Evolutionary conservation across 371 early-diverging fungal genomes (phyloP), one percentile per base, ranked within the genome.

Genomic region (Nematocida sp.): DNA sequence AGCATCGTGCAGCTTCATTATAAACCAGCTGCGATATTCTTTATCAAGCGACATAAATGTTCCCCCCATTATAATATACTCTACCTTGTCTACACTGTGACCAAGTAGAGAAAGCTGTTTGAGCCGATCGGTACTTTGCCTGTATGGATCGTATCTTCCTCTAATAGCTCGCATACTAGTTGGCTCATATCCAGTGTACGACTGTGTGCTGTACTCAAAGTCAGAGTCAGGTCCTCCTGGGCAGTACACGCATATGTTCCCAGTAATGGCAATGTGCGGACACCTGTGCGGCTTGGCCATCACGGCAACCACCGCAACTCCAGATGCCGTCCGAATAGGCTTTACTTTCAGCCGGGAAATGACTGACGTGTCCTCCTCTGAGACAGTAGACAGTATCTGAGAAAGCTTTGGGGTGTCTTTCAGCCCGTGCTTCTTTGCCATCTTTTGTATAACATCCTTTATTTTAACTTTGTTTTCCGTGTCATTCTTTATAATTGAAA

Each of bases 201-300:
- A 94, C 86, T 99, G 99, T 40, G 99, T 98, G 50, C 96, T 95
- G 88, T 99, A 99, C 88, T 99, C 99, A 87, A 99, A 99, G 87
- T 98, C 98, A 3, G 96, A 95, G 87, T 99, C 99, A 11, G 98
- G 98, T 0, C 99, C 99, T 66, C 99, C 99, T 39, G 99, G 98
- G 85, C 99, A 97, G 88, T 98, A 95, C 6, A 87, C 96, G 86
- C 99, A 99, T 78, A 99, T 95, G 86, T 99, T 97, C 78, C 97
- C 97, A 1, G 99, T 98, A 91, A 97, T 92, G 57, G 98, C 97
- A 86, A 99, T 97, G 84, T 99, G 99, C 54, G 99, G 99, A 84
- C 99, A 99, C 80, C 99, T 88, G 86, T 99, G 99, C 46, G 99
- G 99, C 87, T 98, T 99, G 89, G 97, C 97, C 99, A 99, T 99